These are phyloP conservation scores for Jatropha multifida DNA, from an alignment of 441 rosid species.

Conservation along the genomic window DNA sequence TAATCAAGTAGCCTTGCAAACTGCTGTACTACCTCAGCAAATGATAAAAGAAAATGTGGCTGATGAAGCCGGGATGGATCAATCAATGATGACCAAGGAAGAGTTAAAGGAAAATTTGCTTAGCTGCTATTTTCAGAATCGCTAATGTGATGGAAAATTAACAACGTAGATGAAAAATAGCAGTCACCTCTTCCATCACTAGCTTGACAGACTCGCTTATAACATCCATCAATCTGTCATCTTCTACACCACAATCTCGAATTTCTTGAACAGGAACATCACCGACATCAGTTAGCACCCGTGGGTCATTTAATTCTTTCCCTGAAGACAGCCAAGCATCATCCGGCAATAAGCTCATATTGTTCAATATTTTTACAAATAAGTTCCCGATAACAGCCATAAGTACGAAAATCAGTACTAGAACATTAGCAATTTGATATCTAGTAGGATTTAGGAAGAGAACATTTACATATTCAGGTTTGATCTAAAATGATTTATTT, in stretches of 20 bases:
- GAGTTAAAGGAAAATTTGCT: no score
- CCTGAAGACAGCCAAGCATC: slow-evolving; percentile 43
- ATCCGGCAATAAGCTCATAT: not conserved
- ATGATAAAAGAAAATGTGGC: not conserved
- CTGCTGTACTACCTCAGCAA: not conserved
- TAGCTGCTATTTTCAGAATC: not conserved
- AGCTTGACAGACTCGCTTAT: slow-evolving; percentile 82
- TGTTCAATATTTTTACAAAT: not conserved
- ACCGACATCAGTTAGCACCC: slow-evolving; percentile 92
- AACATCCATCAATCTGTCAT: slow-evolving; percentile 89
- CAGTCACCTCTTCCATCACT: slow-evolving; percentile 85
- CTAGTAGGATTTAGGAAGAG: not conserved
- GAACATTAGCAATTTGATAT: no score
- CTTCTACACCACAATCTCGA: slow-evolving; percentile 94
- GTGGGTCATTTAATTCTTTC: slow-evolving; percentile 81
- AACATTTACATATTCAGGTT: not conserved
- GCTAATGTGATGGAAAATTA: not conserved
- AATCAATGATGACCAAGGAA: not conserved
- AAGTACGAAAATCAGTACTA: not conserved
- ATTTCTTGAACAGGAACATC: slow-evolving; percentile 98
- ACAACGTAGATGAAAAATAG: not conserved
- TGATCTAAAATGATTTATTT: no score
- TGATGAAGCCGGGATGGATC: not conserved
- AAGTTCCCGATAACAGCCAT: not conserved
- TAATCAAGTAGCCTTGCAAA: slow-evolving; percentile 4